A percentile compares a stretch with the other conserved stretches of the same genome.
These are phyloP conservation scores for Fusarium virguliforme DNA, from an alignment of 2,329 filamentous ascomycete species.

Conservation along the genomic window DNA sequence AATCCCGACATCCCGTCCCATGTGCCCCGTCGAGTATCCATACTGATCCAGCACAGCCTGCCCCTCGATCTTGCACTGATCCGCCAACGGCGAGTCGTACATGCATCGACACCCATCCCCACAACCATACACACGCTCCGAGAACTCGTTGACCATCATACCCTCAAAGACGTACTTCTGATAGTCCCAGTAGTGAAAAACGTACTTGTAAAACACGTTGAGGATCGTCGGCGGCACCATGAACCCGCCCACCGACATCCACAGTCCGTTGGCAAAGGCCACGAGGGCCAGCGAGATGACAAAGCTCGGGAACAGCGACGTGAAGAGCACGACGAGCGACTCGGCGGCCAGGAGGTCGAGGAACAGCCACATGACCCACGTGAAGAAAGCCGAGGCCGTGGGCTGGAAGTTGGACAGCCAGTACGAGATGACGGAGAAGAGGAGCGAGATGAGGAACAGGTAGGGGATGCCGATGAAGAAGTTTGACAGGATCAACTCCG, in stretches of 20 bases:
- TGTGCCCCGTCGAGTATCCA: constrained; percentile 77
- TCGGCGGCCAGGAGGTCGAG: constrained; percentile 87
- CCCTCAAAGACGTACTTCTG: constrained; percentile 90
- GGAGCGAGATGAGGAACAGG: constrained; percentile 81
- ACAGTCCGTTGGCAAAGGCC: constrained; percentile 89
- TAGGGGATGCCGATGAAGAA: constrained; percentile 88
- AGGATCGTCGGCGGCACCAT: constrained; percentile 80
- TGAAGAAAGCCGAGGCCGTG: constrained; percentile 77
- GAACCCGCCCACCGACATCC: constrained; percentile 91
- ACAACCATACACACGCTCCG: constrained; percentile 70
- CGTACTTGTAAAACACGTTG: constrained; percentile 89
- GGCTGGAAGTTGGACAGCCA: constrained; percentile 85
- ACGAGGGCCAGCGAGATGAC: constrained; percentile 84
- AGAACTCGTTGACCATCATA: constrained; percentile 95
- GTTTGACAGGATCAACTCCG: constrained; percentile 82
- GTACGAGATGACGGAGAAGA: constrained; percentile 84
- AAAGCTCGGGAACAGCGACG: constrained; percentile 82
- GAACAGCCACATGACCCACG: constrained; percentile 88
- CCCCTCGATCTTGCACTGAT: constrained; percentile 79
- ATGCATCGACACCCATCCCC: constrained; percentile 74
- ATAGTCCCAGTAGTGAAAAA: constrained; percentile 92
- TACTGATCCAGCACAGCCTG: constrained; percentile 79
- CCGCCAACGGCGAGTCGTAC: constrained; percentile 71
- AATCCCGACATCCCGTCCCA: constrained; percentile 85
- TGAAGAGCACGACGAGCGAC: constrained; percentile 84